These are phyloP conservation scores for Saururus chinensis DNA, from an alignment of 164 flowering plant species.

Conservation along the genomic window DNA sequence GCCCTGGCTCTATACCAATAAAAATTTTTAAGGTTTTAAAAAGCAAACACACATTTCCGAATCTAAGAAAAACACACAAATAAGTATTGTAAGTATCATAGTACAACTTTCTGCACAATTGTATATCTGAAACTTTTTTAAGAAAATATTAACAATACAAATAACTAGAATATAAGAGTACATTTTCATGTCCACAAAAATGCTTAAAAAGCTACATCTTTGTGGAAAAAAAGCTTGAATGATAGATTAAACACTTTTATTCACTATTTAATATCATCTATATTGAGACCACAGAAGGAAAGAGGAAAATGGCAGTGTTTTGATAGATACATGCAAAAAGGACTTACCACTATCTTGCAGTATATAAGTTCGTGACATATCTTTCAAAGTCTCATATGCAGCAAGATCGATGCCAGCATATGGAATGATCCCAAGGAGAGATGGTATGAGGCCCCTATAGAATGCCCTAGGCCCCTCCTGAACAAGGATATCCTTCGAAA, in stretches of 20 bases:
- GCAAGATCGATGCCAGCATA: constrained; percentile 97
- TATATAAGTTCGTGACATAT: constrained; percentile 66
- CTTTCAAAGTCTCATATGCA: constrained; percentile 90
- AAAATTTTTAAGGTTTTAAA: constrained; percentile 4
- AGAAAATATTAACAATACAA: too few relatives aligned
- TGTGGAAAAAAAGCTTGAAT: too few relatives aligned
- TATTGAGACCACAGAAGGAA: background rate
- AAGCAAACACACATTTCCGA: background rate
- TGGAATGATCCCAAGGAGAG: constrained; percentile 90
- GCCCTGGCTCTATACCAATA: constrained; percentile 49
- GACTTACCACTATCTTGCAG: constrained; percentile 57
- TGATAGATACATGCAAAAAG: background rate
- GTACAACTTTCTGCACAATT: background rate
- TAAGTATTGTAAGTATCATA: background rate
- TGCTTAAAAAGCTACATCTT: too few relatives aligned
- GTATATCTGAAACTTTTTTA: background rate
- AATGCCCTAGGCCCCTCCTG: constrained; percentile 93
- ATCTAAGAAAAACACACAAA: background rate
- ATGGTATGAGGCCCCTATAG: constrained; percentile 81
- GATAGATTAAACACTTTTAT: too few relatives aligned
- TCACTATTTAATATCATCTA: background rate
- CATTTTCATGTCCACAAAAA: too few relatives aligned
- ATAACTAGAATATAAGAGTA: too few relatives aligned
- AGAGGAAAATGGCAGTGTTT: background rate
- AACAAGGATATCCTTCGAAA: constrained; percentile 74